Conservation (phyloP, 2,329 filamentous ascomycete species). For the Escovopsis weberi region DNA sequence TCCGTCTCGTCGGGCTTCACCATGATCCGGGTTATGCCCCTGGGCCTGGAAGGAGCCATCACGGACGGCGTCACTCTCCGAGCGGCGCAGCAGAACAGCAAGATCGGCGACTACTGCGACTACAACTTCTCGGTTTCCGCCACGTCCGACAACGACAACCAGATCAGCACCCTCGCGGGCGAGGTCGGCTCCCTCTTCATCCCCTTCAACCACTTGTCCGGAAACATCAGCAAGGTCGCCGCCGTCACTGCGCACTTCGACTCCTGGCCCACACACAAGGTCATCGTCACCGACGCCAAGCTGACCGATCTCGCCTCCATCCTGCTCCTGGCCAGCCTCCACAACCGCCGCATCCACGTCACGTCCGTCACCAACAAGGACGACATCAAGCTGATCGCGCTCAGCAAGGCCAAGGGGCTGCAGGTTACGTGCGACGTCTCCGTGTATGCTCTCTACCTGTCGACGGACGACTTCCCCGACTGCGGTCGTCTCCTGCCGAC, state of each 20-base stretch:
- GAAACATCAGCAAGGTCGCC: slow-evolving; percentile 73
- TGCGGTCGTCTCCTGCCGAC: slow-evolving; percentile 50
- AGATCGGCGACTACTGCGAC: slow-evolving; percentile 55
- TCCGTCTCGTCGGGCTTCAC: slow-evolving; percentile 63
- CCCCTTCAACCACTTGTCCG: slow-evolving; percentile 67
- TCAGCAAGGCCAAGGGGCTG: slow-evolving; percentile 69
- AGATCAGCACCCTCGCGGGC: slow-evolving; percentile 55
- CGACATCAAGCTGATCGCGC: slow-evolving; percentile 60
- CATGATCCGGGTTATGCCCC: slow-evolving; percentile 68
- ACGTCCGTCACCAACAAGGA: slow-evolving; percentile 68
- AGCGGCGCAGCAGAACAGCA: slow-evolving; percentile 56
- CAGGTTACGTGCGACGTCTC: slow-evolving; percentile 72
- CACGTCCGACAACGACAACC: slow-evolving; percentile 30
- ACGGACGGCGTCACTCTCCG: slow-evolving; percentile 59
- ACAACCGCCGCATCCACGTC: slow-evolving; percentile 65
- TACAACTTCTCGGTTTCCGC: slow-evolving; percentile 38
- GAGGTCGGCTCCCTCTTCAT: slow-evolving; percentile 73
- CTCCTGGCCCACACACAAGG: slow-evolving; percentile 63
- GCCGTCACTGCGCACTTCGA: slow-evolving; percentile 68
- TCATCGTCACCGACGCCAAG: slow-evolving; percentile 70
- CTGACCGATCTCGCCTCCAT: slow-evolving; percentile 70
- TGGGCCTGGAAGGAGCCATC: slow-evolving; percentile 57
- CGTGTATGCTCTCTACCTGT: slow-evolving; percentile 66
- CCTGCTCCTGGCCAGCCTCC: slow-evolving; percentile 60
- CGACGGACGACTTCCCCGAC: slow-evolving; percentile 53